phyloP scores from a whole-genome alignment of 2,329 filamentous ascomycete species.

The Apiospora malaysiana region DNA sequence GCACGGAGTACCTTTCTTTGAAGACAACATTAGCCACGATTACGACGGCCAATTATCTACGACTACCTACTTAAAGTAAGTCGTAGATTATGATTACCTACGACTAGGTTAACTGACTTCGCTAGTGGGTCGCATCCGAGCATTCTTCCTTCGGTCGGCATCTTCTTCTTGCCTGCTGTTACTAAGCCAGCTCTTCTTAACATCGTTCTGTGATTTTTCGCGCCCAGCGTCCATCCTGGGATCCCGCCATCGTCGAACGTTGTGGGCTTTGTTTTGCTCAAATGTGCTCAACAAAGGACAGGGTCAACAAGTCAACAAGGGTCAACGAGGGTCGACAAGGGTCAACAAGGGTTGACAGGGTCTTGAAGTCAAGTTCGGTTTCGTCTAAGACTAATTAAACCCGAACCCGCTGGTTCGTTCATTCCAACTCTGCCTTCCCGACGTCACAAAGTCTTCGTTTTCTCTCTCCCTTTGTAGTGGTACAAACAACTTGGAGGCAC shows the following conservation, averaged over 20 bases:
- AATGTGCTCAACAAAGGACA: conserved; percentile 14
- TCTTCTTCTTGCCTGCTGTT: too few species aligned
- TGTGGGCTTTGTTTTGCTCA: conserved; percentile 19
- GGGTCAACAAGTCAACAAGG: too few species aligned
- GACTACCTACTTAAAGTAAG: too few species aligned
- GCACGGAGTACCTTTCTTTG: too few species aligned
- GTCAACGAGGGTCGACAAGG: too few species aligned
- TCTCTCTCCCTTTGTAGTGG: neutral
- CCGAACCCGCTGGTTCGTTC: neutral
- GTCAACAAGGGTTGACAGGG: neutral
- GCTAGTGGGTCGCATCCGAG: too few species aligned
- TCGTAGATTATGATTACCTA: too few species aligned
- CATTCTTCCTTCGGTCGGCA: neutral
- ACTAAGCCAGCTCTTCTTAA: too few species aligned
- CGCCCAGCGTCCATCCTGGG: neutral
- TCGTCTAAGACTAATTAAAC: neutral
- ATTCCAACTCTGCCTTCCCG: neutral
- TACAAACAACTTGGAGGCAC: neutral
- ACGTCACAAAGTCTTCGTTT: neutral
- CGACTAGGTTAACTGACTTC: too few species aligned
- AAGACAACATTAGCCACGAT: too few species aligned
- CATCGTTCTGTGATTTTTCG: neutral
- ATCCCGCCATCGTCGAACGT: neutral
- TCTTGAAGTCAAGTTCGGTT: conserved; percentile 5
- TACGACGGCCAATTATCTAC: too few species aligned